A percentile compares a stretch with the other conserved stretches of the same genome.
Evolutionary conservation across 2,329 filamentous ascomycete species (phyloP).

Genomic region (Aureobasidium melanogenum): DNA sequence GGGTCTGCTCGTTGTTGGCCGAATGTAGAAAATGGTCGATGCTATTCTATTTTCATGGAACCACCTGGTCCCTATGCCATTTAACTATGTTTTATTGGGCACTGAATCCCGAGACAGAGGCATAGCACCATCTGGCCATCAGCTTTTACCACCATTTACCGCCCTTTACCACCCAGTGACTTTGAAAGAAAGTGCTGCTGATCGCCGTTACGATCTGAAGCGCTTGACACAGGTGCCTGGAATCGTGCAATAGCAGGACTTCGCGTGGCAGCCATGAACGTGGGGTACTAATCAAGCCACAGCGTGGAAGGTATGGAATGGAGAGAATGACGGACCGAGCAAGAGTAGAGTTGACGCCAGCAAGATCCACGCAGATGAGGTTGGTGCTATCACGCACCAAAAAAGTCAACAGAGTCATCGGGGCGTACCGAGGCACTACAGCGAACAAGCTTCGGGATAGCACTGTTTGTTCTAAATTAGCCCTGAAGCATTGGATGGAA

Average conservation of each 20-base stretch:
- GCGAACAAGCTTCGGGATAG: conserved; percentile 4
- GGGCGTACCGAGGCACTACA: background rate
- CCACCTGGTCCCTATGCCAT: background rate
- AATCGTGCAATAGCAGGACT: background rate
- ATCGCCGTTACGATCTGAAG: background rate
- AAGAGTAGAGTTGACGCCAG: conserved; percentile 3
- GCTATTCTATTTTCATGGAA: background rate
- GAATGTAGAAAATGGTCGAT: background rate
- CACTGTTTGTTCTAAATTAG: conserved; percentile 6
- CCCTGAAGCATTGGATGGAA: background rate
- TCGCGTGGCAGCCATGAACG: conserved; percentile 11
- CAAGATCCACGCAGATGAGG: background rate
- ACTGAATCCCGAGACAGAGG: background rate
- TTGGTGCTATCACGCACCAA: background rate
- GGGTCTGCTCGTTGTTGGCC: background rate
- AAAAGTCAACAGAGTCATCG: background rate
- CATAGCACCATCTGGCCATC: background rate
- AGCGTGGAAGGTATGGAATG: background rate
- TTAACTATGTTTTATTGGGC: background rate
- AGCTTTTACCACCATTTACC: background rate
- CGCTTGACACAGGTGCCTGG: background rate
- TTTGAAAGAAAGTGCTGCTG: background rate
- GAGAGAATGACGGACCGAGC: background rate
- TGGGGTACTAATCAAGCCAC: conserved; percentile 3
- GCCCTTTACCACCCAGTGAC: no score